These are phyloP conservation scores for Brassica carinata DNA, from an alignment of 345 rosid genomes.

Conservation along the genomic window DNA sequence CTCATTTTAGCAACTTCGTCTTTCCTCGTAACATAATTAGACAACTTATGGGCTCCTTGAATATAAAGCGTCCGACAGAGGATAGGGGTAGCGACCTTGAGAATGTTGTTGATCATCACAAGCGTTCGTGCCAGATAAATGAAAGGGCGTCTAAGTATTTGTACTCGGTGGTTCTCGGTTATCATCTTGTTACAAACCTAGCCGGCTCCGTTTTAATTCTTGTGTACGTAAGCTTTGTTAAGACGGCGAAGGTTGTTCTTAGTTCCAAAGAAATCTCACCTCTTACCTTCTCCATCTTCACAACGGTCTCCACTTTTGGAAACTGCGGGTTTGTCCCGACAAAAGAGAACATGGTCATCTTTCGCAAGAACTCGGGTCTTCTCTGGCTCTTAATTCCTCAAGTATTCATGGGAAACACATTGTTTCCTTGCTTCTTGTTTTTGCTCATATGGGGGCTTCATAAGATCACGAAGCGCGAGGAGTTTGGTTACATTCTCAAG, in stretches of 20 bases:
- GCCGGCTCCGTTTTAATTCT: slow-evolving; percentile 44
- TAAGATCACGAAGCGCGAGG: slow-evolving; percentile 42
- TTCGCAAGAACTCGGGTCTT: slow-evolving; percentile 54
- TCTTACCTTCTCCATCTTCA: slow-evolving; percentile 57
- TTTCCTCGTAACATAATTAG: neutral
- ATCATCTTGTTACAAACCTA: slow-evolving; percentile 43
- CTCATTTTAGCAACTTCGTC: neutral
- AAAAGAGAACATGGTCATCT: slow-evolving; percentile 70
- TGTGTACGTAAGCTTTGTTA: slow-evolving; percentile 37
- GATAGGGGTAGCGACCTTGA: neutral
- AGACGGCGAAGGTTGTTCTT: slow-evolving; percentile 47
- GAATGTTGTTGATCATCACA: neutral
- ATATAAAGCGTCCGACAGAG: neutral
- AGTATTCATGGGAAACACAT: slow-evolving; percentile 57
- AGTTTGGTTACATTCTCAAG: slow-evolving; percentile 44
- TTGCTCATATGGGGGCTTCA: slow-evolving; percentile 44
- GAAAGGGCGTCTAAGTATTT: slow-evolving; percentile 39
- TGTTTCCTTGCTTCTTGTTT: slow-evolving; percentile 50
- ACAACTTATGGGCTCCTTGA: neutral
- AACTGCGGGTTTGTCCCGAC: slow-evolving; percentile 74
- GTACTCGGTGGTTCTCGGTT: slow-evolving; percentile 48
- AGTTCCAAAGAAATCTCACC: slow-evolving; percentile 40
- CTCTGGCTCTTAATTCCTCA: slow-evolving; percentile 56
- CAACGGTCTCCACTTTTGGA: slow-evolving; percentile 54
- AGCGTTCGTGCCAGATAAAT: neutral